Base-by-base conservation (phyloP, 306 rosid genomes). In the Castanea mollissima region DNA sequence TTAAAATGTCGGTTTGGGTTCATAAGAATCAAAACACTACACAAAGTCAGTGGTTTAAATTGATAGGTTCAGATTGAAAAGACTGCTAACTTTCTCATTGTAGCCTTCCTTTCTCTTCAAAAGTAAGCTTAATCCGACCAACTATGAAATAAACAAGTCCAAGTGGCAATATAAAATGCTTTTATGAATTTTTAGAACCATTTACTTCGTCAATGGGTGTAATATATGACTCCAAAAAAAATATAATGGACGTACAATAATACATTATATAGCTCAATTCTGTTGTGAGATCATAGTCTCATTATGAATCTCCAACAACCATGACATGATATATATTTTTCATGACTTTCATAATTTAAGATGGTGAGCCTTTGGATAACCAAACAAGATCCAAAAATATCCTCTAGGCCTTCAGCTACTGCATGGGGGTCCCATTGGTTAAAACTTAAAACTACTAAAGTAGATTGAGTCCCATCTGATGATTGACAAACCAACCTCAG, bases 231-330 rank as follows among this genome's bases (percentile, higher is more conserved):
- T 27, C 35, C 13, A 41, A 23, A 31, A 6, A 64, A 0, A 3
- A 25, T 60, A 10, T 14, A 29, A 12, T 63, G 29, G 31, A 4
- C 34, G 21, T 63, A 6, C 21, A 15, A 31, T 14, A 16, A 6
- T 35, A 4, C 2, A 19, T 10, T 12, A 49, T 12, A 49, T 8
- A 31, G 46, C 12, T 64, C 46, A 32, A 31, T 64, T 16, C 23
- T 15, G 46, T 6, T 32, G 70, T 16, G 2, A 20, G 21, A 27
- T 64, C 46, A 64, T 15, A 32, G 7, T 76, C 79, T 62, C 59
- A 34, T 20, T 34, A 35, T 49, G 4, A 64, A 63, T 19, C 51
- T 65, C 73, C 80, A 76, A 76, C 80, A 20, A 76, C 74, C 73
- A 5, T 27, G 5, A 32, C n/a, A 49, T 12, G 4, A 41, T 49